Evolutionary conservation across 176 grass and related monocot species (phyloP).

Genomic region (Neostapfia colusana): DNA sequence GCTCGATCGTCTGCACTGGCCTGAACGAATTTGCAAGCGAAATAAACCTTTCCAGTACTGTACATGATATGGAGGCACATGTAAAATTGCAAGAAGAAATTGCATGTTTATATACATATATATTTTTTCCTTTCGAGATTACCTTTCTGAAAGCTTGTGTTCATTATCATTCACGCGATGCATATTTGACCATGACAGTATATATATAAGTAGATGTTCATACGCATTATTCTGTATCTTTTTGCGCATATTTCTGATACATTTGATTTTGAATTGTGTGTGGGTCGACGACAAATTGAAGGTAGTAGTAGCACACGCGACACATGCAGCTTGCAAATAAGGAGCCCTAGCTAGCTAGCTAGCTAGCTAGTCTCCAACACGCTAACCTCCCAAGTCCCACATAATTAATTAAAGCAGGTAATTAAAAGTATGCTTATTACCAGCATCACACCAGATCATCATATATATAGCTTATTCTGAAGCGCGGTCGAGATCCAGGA

Average conservation of each 20-base stretch:
- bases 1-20: neutral
- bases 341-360: too few species aligned
- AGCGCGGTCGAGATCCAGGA: conserved; percentile 2
- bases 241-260: too few species aligned
- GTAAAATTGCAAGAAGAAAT: neutral
- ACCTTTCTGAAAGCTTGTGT: too few species aligned
- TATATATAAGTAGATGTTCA: neutral
- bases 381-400: conserved; percentile 36
- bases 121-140: too few species aligned
- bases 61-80: neutral
- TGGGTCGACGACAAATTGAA: conserved; percentile 34
- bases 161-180: too few species aligned
- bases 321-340: conserved; percentile 33
- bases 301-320: neutral
- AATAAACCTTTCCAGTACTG: neutral
- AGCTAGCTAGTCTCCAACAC: conserved; percentile 66
- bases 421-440: conserved; percentile 39
- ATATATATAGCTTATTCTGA: conserved; percentile 8
- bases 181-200: too few species aligned
- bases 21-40: neutral
- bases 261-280: neutral
- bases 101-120: too few species aligned
- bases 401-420: conserved; percentile 36
- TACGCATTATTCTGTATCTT: too few species aligned
- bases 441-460: conserved; percentile 30